phyloP scores from a whole-genome alignment of 257 asterid genomes.

The Paulownia fortunei region DNA sequence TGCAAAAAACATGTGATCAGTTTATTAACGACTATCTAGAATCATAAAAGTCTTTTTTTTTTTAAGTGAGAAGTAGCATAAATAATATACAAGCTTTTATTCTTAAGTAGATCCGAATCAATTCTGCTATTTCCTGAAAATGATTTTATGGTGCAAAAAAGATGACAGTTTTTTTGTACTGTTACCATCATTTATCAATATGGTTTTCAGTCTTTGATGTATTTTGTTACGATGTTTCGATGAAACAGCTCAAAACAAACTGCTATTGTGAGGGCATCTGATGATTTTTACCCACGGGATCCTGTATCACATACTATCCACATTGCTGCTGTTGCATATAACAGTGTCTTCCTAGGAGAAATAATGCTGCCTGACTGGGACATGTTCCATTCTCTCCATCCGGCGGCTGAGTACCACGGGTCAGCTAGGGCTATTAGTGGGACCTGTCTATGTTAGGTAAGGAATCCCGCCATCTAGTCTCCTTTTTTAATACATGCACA shows the following conservation, averaged over 20 bases:
- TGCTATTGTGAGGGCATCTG: slow-evolving; percentile 76
- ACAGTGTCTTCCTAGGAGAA: slow-evolving; percentile 79
- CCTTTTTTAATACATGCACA: not conserved
- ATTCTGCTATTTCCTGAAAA: too few species aligned
- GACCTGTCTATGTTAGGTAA: slow-evolving; percentile 85
- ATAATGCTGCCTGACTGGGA: slow-evolving; percentile 92
- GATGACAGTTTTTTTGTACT: too few species aligned
- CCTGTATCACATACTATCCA: slow-evolving; percentile 85
- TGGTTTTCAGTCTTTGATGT: not conserved
- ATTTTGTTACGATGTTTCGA: not conserved
- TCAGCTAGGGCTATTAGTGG: slow-evolving; percentile 88
- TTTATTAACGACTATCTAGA: not conserved
- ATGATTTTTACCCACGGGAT: slow-evolving; percentile 82
- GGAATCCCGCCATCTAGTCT: not conserved
- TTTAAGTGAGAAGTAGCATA: not conserved
- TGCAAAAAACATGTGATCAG: not conserved
- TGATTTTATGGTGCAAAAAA: too few species aligned
- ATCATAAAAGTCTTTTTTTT: not conserved
- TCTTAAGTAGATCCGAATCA: not conserved
- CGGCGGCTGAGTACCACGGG: slow-evolving; percentile 86
- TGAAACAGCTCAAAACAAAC: slow-evolving; percentile 82
- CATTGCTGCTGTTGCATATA: slow-evolving; percentile 81
- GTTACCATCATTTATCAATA: too few species aligned
- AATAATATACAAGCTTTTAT: not conserved
- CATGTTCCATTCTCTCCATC: slow-evolving; percentile 92